These are phyloP conservation scores for Wilcoxina mikolae DNA, from an alignment of 495 filamentous ascomycete species.

Conservation along the genomic window DNA sequence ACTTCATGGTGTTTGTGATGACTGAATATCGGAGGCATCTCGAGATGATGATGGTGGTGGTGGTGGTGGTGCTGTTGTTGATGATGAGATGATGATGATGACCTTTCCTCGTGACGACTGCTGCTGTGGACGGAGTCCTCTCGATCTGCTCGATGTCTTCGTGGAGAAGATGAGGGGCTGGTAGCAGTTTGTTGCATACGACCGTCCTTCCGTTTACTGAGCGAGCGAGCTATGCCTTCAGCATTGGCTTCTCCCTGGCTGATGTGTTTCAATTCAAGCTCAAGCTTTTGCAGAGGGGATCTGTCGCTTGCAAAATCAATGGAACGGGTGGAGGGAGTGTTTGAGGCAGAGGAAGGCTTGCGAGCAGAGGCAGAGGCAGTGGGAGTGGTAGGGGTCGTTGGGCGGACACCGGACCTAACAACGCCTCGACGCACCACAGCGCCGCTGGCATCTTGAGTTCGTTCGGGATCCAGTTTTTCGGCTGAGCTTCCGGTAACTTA, in stretches of 20 bases:
- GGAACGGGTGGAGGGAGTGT: not conserved
- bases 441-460: not conserved
- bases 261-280: constrained; percentile 71
- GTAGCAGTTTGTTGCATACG: constrained; percentile 20
- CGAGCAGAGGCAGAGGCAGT: too few relatives aligned
- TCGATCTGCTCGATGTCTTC: not conserved
- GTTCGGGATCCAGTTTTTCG: not conserved
- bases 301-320: constrained; percentile 28
- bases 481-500: too few relatives aligned
- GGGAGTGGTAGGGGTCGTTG: too few relatives aligned
- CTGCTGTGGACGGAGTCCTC: not conserved
- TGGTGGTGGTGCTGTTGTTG: constrained; percentile 8
- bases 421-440: not conserved
- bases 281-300: constrained; percentile 82
- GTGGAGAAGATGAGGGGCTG: constrained; percentile 1
- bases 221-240: constrained; percentile 20
- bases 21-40: constrained; percentile 12
- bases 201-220: constrained; percentile 23
- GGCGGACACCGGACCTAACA: too few relatives aligned
- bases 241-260: constrained; percentile 72
- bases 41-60: constrained; percentile 1
- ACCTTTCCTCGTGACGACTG: not conserved
- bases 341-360: not conserved
- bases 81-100: not conserved
- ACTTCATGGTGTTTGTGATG: constrained; percentile 2